These are phyloP conservation scores for Cystobasidium pallidum DNA, from an alignment of 1,284 basidiomycete species.

Conservation along the genomic window DNA sequence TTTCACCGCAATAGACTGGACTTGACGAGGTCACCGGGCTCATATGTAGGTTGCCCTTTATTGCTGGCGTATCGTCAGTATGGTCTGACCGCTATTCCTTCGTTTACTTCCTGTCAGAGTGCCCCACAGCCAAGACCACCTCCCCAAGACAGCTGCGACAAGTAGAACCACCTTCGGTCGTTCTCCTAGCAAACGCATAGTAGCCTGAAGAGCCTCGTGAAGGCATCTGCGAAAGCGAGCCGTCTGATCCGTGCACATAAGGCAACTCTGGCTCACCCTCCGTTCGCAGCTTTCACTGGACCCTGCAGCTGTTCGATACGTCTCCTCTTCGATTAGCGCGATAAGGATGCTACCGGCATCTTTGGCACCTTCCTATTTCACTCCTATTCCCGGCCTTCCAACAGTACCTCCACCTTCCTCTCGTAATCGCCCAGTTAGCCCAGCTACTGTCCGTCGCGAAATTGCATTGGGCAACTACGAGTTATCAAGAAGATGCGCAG, in stretches of 20 bases:
- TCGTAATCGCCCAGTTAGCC: background rate
- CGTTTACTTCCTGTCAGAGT: background rate
- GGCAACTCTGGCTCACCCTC: too few species aligned
- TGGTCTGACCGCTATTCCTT: background rate
- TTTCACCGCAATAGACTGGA: background rate
- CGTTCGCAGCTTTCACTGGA: too few species aligned
- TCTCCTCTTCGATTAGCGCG: too few species aligned
- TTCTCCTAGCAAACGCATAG: background rate
- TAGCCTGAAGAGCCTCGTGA: too few species aligned
- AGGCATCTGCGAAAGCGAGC: background rate
- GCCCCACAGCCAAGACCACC: too few species aligned
- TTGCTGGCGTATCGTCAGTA: background rate
- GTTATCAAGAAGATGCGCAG: constrained; percentile 4
- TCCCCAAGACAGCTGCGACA: too few species aligned
- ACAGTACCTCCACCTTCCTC: background rate
- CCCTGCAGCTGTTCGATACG: too few species aligned
- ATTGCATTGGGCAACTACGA: constrained; percentile 14
- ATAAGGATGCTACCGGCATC: constrained; percentile 1
- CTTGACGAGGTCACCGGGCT: background rate
- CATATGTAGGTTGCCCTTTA: background rate
- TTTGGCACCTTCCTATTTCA: background rate
- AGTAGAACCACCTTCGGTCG: background rate
- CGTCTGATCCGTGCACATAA: background rate
- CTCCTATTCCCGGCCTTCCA: background rate
- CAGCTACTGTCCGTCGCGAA: background rate